Conservation (phyloP, 441 rosid species). For the Daphne laureola region DNA sequence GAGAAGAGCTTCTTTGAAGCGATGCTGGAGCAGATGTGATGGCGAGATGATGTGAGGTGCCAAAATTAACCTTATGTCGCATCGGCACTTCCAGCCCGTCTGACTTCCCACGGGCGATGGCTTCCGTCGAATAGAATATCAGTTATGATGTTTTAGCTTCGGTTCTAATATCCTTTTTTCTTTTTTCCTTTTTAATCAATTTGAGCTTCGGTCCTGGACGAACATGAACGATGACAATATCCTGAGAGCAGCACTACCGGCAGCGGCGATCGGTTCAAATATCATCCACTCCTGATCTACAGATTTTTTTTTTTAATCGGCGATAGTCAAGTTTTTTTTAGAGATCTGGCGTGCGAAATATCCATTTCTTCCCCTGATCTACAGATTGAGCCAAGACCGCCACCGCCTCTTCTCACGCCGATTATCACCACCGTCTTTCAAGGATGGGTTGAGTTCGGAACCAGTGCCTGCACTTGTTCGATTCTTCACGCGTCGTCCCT, state of each 20-base stretch:
- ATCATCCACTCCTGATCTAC: too few species aligned
- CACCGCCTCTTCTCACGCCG: background rate
- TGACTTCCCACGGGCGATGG: conserved; percentile 77
- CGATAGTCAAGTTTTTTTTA: too few species aligned
- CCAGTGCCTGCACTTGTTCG: conserved; percentile 6
- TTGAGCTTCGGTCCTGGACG: too few species aligned
- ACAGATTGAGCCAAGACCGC: conserved; percentile 16
- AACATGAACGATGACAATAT: too few species aligned
- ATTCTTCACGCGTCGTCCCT: conserved; percentile 6
- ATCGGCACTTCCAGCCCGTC: conserved; percentile 88
- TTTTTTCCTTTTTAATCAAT: too few species aligned
- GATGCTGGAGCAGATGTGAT: conserved; percentile 80
- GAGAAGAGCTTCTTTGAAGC: conserved; percentile 86
- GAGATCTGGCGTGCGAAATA: too few species aligned
- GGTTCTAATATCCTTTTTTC: too few species aligned
- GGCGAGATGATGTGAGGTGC: conserved; percentile 63
- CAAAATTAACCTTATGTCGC: conserved; percentile 80
- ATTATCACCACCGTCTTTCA: background rate
- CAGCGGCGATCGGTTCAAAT: too few species aligned
- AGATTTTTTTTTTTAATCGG: too few species aligned
- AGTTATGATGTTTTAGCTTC: conserved; percentile 54
- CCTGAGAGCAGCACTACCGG: too few species aligned
- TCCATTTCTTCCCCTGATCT: too few species aligned
- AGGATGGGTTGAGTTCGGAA: conserved; percentile 17
- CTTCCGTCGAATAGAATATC: conserved; percentile 71